Base-by-base conservation (phyloP, 2,329 filamentous ascomycete genomes). In the Blastomyces percursus region DNA sequence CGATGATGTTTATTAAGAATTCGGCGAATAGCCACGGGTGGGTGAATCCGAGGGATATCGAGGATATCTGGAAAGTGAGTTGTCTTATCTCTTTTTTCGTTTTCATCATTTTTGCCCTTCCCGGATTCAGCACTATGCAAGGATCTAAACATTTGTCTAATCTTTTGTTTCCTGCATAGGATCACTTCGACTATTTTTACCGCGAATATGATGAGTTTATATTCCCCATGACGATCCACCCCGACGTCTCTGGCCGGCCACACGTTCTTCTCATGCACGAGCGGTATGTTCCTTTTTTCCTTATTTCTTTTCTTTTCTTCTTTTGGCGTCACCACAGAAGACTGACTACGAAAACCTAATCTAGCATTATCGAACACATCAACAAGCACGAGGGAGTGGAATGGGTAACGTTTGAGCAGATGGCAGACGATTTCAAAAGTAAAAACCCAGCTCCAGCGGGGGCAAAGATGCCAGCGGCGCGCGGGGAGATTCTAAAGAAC, bases 221-320 rank as follows among this genome's bases (percentile, higher is more conserved):
- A 60, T 90, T 91, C 68, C 87, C 88, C 0, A 87, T 91, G 73
- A 91, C 88, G 0, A 86, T 90, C 44, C 88, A 91, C 72, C 88
- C 88, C 0, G 88, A 91, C 69, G 85, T 88, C 0, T 86, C 82
- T 2, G 88, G 88, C 0, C 79, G 86, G 21, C 88, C 88, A 0
- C 88, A 91, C 73, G 88, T 85, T 0, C 68, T 91, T 35, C 75
- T 89, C 7, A 89, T 90, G 87, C 86, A 90, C 66, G 86, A 90
- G 73, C 80, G 85, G 81, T 84, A 72, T 67, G 73, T 69, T 51
- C n/a, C 19, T n/a, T n/a, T 9, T 4, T 27, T 5, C n/a, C 5
- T 6, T n/a, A 6, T 16, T 52, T 11, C 2, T n/a, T n/a, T 30
- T 7, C 1, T 30, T 52, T 32, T 24, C 5, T n/a, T 16, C 14